Evolutionary conservation across 306 rosid species (phyloP).

Genomic region (Potentilla sterilis): DNA sequence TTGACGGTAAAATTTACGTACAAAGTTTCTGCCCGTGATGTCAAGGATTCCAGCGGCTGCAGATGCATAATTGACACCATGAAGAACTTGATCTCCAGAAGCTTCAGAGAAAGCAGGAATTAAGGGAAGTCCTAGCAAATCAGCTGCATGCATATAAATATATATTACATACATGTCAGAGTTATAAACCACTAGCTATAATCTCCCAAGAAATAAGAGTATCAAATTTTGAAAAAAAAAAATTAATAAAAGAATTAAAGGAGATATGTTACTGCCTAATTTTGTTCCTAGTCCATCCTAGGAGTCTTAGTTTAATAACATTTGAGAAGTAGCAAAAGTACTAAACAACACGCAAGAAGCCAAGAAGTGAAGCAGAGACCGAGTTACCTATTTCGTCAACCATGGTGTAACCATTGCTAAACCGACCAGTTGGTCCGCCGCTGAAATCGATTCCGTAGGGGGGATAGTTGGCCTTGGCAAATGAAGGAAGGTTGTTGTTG

Average conservation of each 20-base stretch:
- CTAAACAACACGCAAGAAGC: neutral
- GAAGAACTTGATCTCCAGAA: constrained; percentile 52
- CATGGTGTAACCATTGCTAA: constrained; percentile 83
- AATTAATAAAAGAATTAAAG: neutral
- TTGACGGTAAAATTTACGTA: constrained; percentile 24
- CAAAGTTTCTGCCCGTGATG: constrained; percentile 83
- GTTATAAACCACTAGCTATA: neutral
- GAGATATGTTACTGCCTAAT: neutral
- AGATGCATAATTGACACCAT: constrained; percentile 88
- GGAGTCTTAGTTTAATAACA: neutral
- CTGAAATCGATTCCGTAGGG: constrained; percentile 93
- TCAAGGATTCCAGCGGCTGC: constrained; percentile 97
- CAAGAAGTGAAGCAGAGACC: neutral
- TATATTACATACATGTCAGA: neutral
- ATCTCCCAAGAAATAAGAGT: neutral
- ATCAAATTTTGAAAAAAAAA: neutral
- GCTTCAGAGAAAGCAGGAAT: constrained; percentile 70
- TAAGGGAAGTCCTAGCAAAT: constrained; percentile 81
- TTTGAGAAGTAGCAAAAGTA: neutral
- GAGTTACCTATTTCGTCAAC: constrained; percentile 68
- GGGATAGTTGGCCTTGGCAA: constrained; percentile 87
- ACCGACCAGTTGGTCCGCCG: constrained; percentile 89
- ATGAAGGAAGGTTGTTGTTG: constrained; percentile 75
- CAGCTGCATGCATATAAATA: constrained; percentile 49
- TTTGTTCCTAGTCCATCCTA: neutral